Base-by-base conservation (phyloP, 352 stramenopile species). In the Albugo laibachii region DNA sequence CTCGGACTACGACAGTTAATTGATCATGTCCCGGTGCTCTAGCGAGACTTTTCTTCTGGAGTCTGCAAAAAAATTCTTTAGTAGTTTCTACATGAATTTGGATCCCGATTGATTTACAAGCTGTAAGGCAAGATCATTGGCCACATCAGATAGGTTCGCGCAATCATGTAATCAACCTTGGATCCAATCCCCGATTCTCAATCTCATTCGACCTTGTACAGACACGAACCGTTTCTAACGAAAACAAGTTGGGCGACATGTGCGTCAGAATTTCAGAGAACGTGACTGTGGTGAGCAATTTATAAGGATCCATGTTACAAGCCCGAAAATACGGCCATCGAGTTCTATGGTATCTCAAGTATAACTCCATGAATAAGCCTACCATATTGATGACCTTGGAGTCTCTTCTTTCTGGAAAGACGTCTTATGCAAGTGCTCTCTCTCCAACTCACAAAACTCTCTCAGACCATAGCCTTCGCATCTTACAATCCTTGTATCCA, bases 11-110 rank as follows among this genome's bases (percentile, higher is more conserved):
- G n/a, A n/a, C n/a, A n/a, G n/a, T n/a, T n/a, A n/a, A n/a, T n/a
- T n/a, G n/a, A n/a, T n/a, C n/a, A n/a, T n/a, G n/a, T n/a, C n/a
- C n/a, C n/a, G n/a, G n/a, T n/a, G n/a, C n/a, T n/a, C n/a, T n/a
- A n/a, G n/a, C n/a, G n/a, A n/a, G 93, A 2, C 67, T 97, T 11
- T 98, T 98, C 58, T 97, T 51, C 93, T 94, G 54, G 72, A 89
- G 5, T 94, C 93, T 27, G 69, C 97, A 5, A 77, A 95, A 36
- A 41, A 67, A 13, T 94, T 95, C 46, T 97, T 95, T 48, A 70
- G 87, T 19, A 93, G 82, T 40, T 62, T 98, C 19, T 96, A 97
- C 55, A 59, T 97, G 42, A 96, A 92, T 43, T 98, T 92, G 93
- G 97, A 97, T 49, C 88, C 91, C 15, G 62, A 72, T 31, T 63